Base-by-base conservation (phyloP, 441 rosid species). In the Eruca vesicaria region DNA sequence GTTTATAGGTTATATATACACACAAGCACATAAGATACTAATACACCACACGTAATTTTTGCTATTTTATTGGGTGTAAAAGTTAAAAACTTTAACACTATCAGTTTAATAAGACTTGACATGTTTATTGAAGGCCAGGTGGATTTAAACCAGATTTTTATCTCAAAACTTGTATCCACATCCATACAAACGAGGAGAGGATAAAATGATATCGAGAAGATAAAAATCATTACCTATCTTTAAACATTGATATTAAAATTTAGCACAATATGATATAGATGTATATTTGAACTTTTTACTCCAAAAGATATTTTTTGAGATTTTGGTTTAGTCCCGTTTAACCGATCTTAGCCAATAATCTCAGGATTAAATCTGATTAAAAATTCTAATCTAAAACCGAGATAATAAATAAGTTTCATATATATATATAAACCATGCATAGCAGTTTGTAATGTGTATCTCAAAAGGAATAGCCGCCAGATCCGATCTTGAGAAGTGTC, bases 21-120 rank as follows among this genome's bases (percentile, higher is more conserved):
- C 26, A 35, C 31, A 4, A 26, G 19, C 63, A 50, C 62, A 57
- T 10, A 57, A 32, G 15, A 31, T 21, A 50, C 19, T 20, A 15
- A 35, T 45, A 66, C 65, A 63, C 63, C 36, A 63, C 63, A 63
- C 71, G 53, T 63, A 63, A 48, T 16, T 48, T 45, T 48, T 48
- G 55, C 55, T 48, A 48, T n/a, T 45, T 15, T 48, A 48, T 16
- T 48, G 21, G 53, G 10, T 48, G 21, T 48, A 48, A 48, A 48
- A 16, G 20, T 48, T 48, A 48, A 48, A 48, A 48, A 16, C 10
- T 48, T 45, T 15, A 45, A 15, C 53, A 45, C 10, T 2, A 45
- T 45, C 52, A 45, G 16, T 16, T 8, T 48, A 45, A 15, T 45
- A 45, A 45, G 19, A 15, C 3, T 16, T 15, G 55, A 16, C 5